Evolutionary conservation across 2,329 filamentous ascomycete genomes (phyloP).

Genomic region (Fusarium tjaetaba): DNA sequence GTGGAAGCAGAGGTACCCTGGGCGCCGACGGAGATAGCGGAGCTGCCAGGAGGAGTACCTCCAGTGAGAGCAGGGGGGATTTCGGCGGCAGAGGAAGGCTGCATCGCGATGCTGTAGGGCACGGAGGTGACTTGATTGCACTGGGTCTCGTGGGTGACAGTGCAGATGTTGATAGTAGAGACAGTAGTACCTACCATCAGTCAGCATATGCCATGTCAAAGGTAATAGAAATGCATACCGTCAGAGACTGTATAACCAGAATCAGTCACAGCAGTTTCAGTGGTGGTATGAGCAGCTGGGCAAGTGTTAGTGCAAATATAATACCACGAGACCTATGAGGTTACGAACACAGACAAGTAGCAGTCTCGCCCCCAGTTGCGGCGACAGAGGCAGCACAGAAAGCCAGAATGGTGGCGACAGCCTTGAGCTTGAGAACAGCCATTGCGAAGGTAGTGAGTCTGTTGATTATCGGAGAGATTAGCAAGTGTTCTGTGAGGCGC

Average conservation of each 20-base stretch:
- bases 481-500: background rate
- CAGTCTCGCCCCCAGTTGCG: constrained; percentile 23
- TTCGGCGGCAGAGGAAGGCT: constrained; percentile 12
- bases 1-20: constrained; percentile 20
- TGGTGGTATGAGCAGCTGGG: constrained; percentile 44
- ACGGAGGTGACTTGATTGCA: constrained; percentile 47
- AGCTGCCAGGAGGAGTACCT: constrained; percentile 26
- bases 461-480: background rate
- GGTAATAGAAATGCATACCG: constrained; percentile 39
- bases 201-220: background rate
- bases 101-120: constrained; percentile 14
- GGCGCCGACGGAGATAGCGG: constrained; percentile 25
- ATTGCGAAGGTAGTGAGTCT: constrained; percentile 39
- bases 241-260: constrained; percentile 47
- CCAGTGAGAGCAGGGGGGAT: constrained; percentile 10
- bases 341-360: constrained; percentile 33
- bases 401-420: constrained; percentile 37
- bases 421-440: constrained; percentile 44
- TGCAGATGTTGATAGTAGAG: constrained; percentile 51
- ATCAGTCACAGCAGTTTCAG: constrained; percentile 45
- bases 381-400: constrained; percentile 36
- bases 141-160: constrained; percentile 48
- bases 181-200: constrained; percentile 44
- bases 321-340: background rate
- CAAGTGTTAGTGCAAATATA: background rate